These are phyloP conservation scores for Bisporella sp. DNA, from an alignment of 2,329 filamentous ascomycete species.

Conservation along the genomic window DNA sequence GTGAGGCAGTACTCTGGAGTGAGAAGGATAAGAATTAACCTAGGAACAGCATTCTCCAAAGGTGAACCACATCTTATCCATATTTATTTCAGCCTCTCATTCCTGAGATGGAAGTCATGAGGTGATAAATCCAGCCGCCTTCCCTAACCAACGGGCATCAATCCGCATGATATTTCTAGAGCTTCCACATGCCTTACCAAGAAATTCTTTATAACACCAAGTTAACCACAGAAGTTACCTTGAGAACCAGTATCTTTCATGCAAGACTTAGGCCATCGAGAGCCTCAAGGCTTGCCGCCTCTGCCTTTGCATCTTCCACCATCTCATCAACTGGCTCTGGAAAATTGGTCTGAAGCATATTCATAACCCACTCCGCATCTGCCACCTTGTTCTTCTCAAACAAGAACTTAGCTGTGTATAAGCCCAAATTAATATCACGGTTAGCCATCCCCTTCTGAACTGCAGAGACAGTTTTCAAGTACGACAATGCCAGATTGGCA, in stretches of 20 bases:
- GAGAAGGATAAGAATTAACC: too few relatives aligned
- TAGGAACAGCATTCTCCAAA: too few relatives aligned
- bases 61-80: too few relatives aligned
- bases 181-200: too few relatives aligned
- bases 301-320: conserved; percentile 13
- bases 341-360: conserved; percentile 18
- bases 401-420: conserved; percentile 20
- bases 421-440: conserved; percentile 12
- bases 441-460: not conserved
- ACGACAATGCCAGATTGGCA: conserved; percentile 14
- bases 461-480: conserved; percentile 3
- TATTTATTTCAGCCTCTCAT: too few relatives aligned
- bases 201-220: too few relatives aligned
- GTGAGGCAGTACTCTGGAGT: too few relatives aligned
- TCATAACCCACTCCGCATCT: conserved; percentile 22
- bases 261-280: conserved; percentile 15
- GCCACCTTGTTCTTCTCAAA: conserved; percentile 14
- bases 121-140: too few relatives aligned
- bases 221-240: too few relatives aligned
- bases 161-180: too few relatives aligned
- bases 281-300: conserved; percentile 20
- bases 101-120: too few relatives aligned
- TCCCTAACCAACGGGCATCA: too few relatives aligned
- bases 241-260: not conserved
- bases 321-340: conserved; percentile 15